These are phyloP conservation scores for Ascomycota sp. DNA, from an alignment of 2,329 filamentous ascomycete genomes.

Conservation along the genomic window DNA sequence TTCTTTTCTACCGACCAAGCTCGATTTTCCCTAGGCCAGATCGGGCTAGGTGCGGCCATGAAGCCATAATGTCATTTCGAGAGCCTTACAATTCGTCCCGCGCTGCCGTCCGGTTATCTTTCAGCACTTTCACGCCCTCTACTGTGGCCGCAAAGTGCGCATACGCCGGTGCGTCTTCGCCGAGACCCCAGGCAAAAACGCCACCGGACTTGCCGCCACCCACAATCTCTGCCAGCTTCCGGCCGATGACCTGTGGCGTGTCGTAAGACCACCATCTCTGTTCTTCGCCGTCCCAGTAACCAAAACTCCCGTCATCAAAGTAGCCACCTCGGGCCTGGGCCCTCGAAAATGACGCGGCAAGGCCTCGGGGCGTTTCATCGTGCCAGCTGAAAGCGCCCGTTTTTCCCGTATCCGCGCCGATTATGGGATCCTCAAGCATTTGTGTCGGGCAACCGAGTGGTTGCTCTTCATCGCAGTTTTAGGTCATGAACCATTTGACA, in stretches of 20 bases:
- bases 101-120: not conserved
- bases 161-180: constrained; percentile 37
- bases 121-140: constrained; percentile 2
- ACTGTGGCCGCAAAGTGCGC: constrained; percentile 17
- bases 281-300: constrained; percentile 41
- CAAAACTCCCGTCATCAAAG: constrained; percentile 41
- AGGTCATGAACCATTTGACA: constrained; percentile 41
- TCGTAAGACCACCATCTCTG: constrained; percentile 59
- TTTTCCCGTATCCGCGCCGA: constrained; percentile 35
- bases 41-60: no score
- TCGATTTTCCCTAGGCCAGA: no score
- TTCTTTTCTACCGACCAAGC: no score
- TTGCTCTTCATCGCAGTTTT: constrained; percentile 17
- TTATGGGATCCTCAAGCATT: constrained; percentile 34
- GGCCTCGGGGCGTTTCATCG: constrained; percentile 28
- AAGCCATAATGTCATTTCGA: not conserved
- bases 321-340: constrained; percentile 32
- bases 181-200: constrained; percentile 57
- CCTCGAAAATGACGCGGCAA: constrained; percentile 34
- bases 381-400: constrained; percentile 41
- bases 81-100: constrained; percentile 1
- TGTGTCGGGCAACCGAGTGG: constrained; percentile 34
- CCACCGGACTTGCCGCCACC: constrained; percentile 38
- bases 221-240: constrained; percentile 43
- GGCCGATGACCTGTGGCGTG: constrained; percentile 34